These are phyloP conservation scores for Aspergillus brasiliensis DNA, from an alignment of 2,329 filamentous ascomycete genomes.

Conservation along the genomic window DNA sequence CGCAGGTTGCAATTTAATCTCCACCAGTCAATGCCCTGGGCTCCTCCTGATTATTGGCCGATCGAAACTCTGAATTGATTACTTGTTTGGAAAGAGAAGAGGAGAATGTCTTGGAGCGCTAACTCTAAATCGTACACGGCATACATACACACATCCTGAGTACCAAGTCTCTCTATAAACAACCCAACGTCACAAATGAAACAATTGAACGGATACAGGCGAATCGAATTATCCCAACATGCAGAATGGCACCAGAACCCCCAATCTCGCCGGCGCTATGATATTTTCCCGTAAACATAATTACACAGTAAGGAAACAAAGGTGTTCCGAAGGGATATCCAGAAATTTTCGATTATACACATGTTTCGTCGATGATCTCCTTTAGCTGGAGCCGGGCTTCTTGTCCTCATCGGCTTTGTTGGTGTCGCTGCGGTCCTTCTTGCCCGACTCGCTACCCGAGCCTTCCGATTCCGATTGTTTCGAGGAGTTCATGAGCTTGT, in stretches of 20 bases:
- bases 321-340: constrained; percentile 20
- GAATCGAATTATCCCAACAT: constrained; percentile 20
- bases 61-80: too few relatives aligned
- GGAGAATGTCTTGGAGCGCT: constrained; percentile 14
- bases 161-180: constrained; percentile 1
- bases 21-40: neutral
- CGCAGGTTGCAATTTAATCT: neutral
- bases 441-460: constrained; percentile 34
- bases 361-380: neutral
- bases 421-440: constrained; percentile 30
- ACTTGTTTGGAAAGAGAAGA: constrained; percentile 5
- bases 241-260: constrained; percentile 20
- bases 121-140: constrained; percentile 16
- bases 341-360: constrained; percentile 23
- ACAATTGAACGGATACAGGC: constrained; percentile 12
- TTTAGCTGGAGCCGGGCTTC: constrained; percentile 43
- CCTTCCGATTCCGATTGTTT: constrained; percentile 24
- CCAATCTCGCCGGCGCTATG: constrained; percentile 44
- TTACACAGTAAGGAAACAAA: constrained; percentile 33
- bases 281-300: constrained; percentile 31
- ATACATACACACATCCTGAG: constrained; percentile 12
- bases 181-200: constrained; percentile 1
- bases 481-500: constrained; percentile 78
- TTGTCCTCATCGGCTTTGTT: constrained; percentile 25
- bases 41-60: too few relatives aligned